Evolutionary conservation across 805 yeast species (phyloP), one percentile per base, ranked within the genome.

Genomic region (Myxozyma neglecta): DNA sequence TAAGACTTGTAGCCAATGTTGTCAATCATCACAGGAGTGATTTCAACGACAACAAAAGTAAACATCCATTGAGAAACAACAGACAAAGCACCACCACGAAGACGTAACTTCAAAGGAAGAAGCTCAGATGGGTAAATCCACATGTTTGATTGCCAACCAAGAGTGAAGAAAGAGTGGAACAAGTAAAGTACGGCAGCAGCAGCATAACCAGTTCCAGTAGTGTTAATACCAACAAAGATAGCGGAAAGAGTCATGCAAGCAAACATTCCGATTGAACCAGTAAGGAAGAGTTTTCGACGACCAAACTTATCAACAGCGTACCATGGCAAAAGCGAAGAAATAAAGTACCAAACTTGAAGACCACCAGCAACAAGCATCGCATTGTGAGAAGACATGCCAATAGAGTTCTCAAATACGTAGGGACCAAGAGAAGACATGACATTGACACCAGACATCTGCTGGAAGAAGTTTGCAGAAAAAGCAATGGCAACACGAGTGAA

Each of bases 101-200:
- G 83, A 73, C 89, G 79, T 56, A 79, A 77, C 57, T 74, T 74
- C 51, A 83, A 75, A 1, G 88, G 83, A 56, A 82, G 76, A 43
- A 85, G 72, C 70, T 85, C 89, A 4, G 88, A 84, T n/a, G 83
- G 84, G 59, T 81, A 82, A 63, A 84, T 71, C 84, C 84, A 82
- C 39, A 81, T 65, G 29, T 52, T 60, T 8, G 63, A 50, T 76
- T 68, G 61, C 63, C 64, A 60, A 9, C 64, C 64, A 29, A 56
- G 54, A 45, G 64, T 60, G 50, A 60, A 60, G 43, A 51, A 58
- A 5, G 62, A 24, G 34, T 60, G 64, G 58, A 51, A 57, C 24
- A 57, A 10, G 29, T 51, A 60, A 8, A 60, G 46, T 11, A 57
- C 52, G 11, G 52, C 63, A 11, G 48, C 45, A 18, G 63, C 63